Evolutionary conservation across 805 yeast genomes (phyloP).

Genomic region (Candida mattraensis): DNA sequence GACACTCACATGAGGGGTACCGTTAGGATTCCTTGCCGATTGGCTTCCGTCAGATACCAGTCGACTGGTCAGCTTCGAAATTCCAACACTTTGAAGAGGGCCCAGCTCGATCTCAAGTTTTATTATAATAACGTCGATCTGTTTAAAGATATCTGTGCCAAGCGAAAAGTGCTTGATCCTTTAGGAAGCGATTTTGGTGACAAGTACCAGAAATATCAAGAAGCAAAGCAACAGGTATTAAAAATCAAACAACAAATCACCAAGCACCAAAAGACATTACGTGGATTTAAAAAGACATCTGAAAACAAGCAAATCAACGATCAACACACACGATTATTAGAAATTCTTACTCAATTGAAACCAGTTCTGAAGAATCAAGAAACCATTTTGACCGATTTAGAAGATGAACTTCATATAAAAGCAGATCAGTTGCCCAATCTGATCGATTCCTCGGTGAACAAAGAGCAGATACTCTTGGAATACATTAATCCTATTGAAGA

Average conservation of each 20-base stretch:
- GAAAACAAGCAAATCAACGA: constrained; percentile 6
- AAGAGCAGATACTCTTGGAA: constrained; percentile 44
- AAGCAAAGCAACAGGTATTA: constrained; percentile 14
- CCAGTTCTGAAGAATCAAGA: constrained; percentile 31
- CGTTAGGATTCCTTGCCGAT: neutral
- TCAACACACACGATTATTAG: constrained; percentile 13
- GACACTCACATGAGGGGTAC: neutral
- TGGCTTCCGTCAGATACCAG: neutral
- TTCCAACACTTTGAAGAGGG: constrained; percentile 32
- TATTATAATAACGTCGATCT: constrained; percentile 30
- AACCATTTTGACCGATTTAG: constrained; percentile 28
- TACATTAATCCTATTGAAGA: constrained; percentile 49
- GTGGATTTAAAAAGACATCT: constrained; percentile 19
- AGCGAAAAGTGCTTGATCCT: constrained; percentile 35
- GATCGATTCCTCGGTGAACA: constrained; percentile 47
- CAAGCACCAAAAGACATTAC: constrained; percentile 20
- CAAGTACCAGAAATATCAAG: constrained; percentile 18
- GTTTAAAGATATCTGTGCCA: constrained; percentile 31
- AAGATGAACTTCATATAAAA: constrained; percentile 37
- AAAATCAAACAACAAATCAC: constrained; percentile 25
- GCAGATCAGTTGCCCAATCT: constrained; percentile 65
- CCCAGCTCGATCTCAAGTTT: constrained; percentile 36
- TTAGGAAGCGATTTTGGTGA: constrained; percentile 21
- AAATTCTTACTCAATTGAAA: constrained; percentile 27
- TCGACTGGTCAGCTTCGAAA: constrained; percentile 17